Base-by-base conservation (phyloP, 192 early-diverging fungal species). In the Coemansia sp. region DNA sequence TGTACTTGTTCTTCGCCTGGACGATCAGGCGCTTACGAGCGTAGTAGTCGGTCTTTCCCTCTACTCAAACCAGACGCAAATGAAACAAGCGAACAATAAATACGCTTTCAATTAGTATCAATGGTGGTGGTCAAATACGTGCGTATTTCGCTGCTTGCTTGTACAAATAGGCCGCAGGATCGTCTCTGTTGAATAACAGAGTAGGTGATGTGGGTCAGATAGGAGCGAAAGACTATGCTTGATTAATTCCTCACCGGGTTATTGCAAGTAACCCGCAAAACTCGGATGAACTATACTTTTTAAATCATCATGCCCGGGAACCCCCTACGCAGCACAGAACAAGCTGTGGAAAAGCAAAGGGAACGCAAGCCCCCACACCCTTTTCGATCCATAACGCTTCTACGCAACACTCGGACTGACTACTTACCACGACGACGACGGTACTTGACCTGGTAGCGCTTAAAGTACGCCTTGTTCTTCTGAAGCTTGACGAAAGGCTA, bases 1-100 rank as follows among this genome's bases (percentile, higher is more conserved):
- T 99, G 94, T 99, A 99, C 89, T 98, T 99, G 94, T 98, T 97
- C 93, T 99, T 99, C 73, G 97, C 97, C 88, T 99, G 97, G 78
- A 90, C 87, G n/a, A 98, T 91, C 68, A 99, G 88, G 77, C 93
- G 90, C 93, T 97, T 98, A 79, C 97, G 93, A 75, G 97, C 95
- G 80, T 97, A 98, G 96, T 98, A 99, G 90, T 99, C 97, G 84
- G 97, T 99, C 92, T 99, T 99, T 61, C 97, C 96, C 94, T 99
- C 96, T 96, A 79, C 63, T 74, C 53, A 39, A 60, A 46, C 32
- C 32, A 32, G 32, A 48, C 19, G 72, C 53, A 59, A 61, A 44
- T 56, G 42, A 50, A 53, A 10, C 17, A 20, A 57, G 22, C 14
- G 17, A 60, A 43, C 32, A 71, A 63, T 17, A 53, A 22, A 55